Conservation (phyloP, 768 basidiomycete genomes). For the Termitomyces sp. region DNA sequence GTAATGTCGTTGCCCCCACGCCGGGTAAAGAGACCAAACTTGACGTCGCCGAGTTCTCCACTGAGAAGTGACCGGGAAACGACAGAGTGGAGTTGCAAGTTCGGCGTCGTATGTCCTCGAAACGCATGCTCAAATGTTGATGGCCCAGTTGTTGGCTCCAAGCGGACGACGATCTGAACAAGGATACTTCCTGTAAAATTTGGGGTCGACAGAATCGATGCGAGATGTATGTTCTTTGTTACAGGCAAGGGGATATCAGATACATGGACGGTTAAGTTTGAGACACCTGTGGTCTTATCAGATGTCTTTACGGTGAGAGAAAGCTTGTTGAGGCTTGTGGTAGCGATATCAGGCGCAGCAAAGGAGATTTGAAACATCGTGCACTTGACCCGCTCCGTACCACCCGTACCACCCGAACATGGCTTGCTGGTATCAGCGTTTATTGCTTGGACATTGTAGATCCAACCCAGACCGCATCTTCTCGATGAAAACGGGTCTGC, state of each 20-base stretch:
- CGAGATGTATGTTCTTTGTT: not conserved
- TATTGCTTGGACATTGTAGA: not conserved
- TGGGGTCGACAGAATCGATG: not conserved
- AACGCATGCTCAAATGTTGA: not conserved
- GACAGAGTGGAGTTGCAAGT: conserved; percentile 3
- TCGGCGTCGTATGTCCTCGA: not conserved
- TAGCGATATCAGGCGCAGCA: not conserved
- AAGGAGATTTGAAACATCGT: not conserved
- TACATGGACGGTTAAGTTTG: not conserved
- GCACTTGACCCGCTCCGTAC: not conserved
- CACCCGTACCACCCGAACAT: not conserved
- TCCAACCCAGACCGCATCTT: not conserved
- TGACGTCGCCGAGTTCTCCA: conserved; percentile 13
- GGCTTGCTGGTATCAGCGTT: not conserved
- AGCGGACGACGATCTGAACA: not conserved
- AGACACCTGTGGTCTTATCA: not conserved
- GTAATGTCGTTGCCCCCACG: conserved; percentile 1
- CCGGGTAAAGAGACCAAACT: conserved; percentile 18
- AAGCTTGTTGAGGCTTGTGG: not conserved
- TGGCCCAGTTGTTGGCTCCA: not conserved
- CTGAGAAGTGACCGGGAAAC: conserved; percentile 12
- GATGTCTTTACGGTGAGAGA: not conserved
- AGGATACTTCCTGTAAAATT: not conserved
- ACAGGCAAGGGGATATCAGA: not conserved
- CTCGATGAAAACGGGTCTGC: not conserved